Evolutionary conservation across 768 basidiomycete genomes (phyloP), one percentile per base, ranked within the genome.

Genomic region (Tylopilus plumbeoviolaceoides): DNA sequence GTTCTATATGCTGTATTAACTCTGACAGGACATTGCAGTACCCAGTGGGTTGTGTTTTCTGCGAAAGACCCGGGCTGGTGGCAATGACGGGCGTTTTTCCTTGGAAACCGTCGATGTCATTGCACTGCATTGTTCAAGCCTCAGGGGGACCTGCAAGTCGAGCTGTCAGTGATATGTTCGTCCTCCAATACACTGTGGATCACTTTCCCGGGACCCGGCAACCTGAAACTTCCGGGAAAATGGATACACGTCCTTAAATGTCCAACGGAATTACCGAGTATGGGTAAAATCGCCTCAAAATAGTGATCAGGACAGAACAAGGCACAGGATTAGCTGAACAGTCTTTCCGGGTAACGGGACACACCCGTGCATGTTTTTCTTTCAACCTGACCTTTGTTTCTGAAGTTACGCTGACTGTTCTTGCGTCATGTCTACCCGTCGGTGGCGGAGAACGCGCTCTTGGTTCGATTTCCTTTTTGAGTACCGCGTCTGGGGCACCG

Each of bases 381-480:
- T 54, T 44, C 59, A 30, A 48, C 42, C 43, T 53, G 39, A 39
- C 51, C 38, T 21, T 57, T 58, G 44, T 51, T 47, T 55, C 47
- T 43, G 38, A 53, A 44, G 38, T 43, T 48, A 52, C 48, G 41
- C 50, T 50, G 51, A 44, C 48, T 38, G 33, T 23, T 36, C 33
- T 59, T 61, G 64, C 61, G 63, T 69, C 66, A 69, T 68, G 21
- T 6, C 51, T 44, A 51, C 56, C 53, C 23, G 55, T 54, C 44
- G 56, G 68, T 70, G 70, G 68, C 68, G 62, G 55, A 71, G 66
- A 63, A 48, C 44, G 52, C 70, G 59, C 66, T 54, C 62, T 57
- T 41, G 27, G 23, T 15, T 36, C 31, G 4, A 27, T 55, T 60
- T 53, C 59, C 53, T 57, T 65, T 62, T 49, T 15, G 40, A 75